These are phyloP conservation scores for Penicillium maclennaniae DNA, from an alignment of 495 filamentous ascomycete species.

Conservation along the genomic window DNA sequence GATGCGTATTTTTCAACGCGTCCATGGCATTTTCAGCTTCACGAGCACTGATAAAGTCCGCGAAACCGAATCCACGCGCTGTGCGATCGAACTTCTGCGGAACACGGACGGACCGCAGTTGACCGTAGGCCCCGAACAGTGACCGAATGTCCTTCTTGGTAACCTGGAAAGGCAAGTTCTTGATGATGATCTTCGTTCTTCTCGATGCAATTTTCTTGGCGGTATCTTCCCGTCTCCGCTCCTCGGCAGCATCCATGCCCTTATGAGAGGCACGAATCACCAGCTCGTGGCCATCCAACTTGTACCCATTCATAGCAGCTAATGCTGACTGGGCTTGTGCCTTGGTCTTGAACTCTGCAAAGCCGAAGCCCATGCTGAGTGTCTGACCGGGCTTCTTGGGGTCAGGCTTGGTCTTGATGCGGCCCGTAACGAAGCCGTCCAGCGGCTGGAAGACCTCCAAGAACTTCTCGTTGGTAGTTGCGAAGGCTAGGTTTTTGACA, in stretches of 20 bases:
- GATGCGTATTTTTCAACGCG: slow-evolving; percentile 86
- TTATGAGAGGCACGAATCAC: slow-evolving; percentile 79
- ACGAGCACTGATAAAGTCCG: slow-evolving; percentile 85
- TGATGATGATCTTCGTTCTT: slow-evolving; percentile 92
- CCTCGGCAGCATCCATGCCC: slow-evolving; percentile 80
- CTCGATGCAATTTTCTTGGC: slow-evolving; percentile 69
- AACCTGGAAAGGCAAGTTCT: slow-evolving; percentile 95
- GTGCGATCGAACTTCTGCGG: slow-evolving; percentile 89
- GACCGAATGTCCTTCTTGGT: slow-evolving; percentile 85
- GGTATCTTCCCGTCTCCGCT: slow-evolving; percentile 72
- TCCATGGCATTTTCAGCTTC: slow-evolving; percentile 93
- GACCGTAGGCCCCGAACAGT: slow-evolving; percentile 84
- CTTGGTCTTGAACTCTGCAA: slow-evolving; percentile 80
- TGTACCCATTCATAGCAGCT: slow-evolving; percentile 79
- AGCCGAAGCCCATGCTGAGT: slow-evolving; percentile 95
- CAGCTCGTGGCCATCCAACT: slow-evolving; percentile 80
- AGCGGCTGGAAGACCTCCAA: slow-evolving; percentile 71
- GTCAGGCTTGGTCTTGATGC: slow-evolving; percentile 83
- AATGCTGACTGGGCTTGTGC: slow-evolving; percentile 73
- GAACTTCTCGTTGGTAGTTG: slow-evolving; percentile 73
- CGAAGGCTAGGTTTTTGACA: slow-evolving; percentile 88
- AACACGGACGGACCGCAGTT: slow-evolving; percentile 85
- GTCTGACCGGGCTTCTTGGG: slow-evolving; percentile 77
- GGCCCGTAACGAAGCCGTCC: slow-evolving; percentile 78
- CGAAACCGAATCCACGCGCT: slow-evolving; percentile 93